These are phyloP conservation scores for Gnomoniopsis smithogilvyi DNA, from an alignment of 2,329 filamentous ascomycete species.

Conservation along the genomic window DNA sequence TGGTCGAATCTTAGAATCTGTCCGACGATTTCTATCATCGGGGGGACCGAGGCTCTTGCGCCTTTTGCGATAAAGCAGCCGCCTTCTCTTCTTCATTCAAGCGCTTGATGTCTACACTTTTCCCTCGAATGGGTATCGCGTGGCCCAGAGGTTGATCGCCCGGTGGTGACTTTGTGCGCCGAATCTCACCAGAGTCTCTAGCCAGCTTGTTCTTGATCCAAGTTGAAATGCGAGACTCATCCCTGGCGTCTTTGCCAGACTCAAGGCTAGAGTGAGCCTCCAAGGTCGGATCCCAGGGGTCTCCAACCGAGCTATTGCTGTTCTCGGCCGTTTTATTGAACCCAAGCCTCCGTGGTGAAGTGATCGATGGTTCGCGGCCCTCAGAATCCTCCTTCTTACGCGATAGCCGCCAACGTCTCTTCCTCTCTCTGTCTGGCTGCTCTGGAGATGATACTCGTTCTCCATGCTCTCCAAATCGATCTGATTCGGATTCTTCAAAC, in stretches of 20 bases:
- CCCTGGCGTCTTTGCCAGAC: constrained; percentile 36
- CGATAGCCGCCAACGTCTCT: constrained; percentile 70
- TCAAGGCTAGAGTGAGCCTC: constrained; percentile 39
- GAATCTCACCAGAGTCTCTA: constrained; percentile 53
- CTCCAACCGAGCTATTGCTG: constrained; percentile 64
- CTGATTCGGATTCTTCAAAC: constrained; percentile 79
- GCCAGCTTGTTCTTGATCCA: constrained; percentile 61
- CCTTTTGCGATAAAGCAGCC: background rate
- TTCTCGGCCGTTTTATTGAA: constrained; percentile 61
- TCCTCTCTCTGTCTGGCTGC: constrained; percentile 63
- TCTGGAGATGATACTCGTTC: constrained; percentile 42
- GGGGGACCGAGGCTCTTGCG: constrained; percentile 9
- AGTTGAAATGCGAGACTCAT: constrained; percentile 49
- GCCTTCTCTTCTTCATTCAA: constrained; percentile 27
- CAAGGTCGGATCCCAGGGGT: constrained; percentile 44
- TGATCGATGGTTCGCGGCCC: constrained; percentile 24
- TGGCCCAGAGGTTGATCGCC: constrained; percentile 30
- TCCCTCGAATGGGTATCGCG: constrained; percentile 39
- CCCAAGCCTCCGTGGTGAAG: constrained; percentile 46
- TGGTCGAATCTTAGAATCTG: background rate
- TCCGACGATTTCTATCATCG: constrained; percentile 1
- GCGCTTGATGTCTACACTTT: constrained; percentile 46
- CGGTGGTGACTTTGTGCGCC: constrained; percentile 55
- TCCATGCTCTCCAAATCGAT: constrained; percentile 68
- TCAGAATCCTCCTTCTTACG: constrained; percentile 58